A percentile compares a stretch with the other conserved stretches of the same genome.
These are phyloP conservation scores for Penicillium digitatum DNA, from an alignment of 2,329 filamentous ascomycete species.

Conservation along the genomic window DNA sequence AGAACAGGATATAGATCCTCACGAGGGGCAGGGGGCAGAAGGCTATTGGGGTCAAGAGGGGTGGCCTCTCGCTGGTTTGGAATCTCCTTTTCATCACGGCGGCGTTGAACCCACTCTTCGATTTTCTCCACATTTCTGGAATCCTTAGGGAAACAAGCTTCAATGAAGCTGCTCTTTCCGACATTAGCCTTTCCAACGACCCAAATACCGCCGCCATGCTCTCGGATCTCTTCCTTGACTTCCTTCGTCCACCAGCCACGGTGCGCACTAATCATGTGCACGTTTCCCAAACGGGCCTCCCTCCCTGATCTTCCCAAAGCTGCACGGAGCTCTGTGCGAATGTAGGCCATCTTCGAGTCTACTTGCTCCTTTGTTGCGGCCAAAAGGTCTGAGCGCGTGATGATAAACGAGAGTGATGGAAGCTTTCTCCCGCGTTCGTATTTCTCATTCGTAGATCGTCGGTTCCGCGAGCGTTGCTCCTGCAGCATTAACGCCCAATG, in stretches of 20 bases:
- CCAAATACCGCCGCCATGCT: constrained; percentile 82
- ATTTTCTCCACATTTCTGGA: constrained; percentile 46
- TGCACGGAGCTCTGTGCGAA: constrained; percentile 71
- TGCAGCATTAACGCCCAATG: constrained; percentile 66
- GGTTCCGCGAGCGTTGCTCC: constrained; percentile 72
- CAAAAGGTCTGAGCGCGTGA: constrained; percentile 82
- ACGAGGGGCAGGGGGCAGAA: constrained; percentile 71
- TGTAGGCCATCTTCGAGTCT: constrained; percentile 78
- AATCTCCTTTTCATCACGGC: constrained; percentile 20
- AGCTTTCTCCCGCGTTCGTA: constrained; percentile 66
- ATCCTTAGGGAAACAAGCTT: constrained; percentile 77
- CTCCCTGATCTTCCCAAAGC: constrained; percentile 65
- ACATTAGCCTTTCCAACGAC: constrained; percentile 98
- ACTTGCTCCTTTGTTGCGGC: constrained; percentile 80
- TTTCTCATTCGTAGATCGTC: constrained; percentile 64
- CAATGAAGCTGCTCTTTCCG: constrained; percentile 89
- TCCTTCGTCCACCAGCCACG: constrained; percentile 86
- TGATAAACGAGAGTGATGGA: constrained; percentile 83
- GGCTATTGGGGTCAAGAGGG: constrained; percentile 37
- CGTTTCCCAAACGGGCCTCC: constrained; percentile 78
- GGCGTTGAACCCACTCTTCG: constrained; percentile 33
- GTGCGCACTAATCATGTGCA: constrained; percentile 80
- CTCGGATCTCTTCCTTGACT: constrained; percentile 80
- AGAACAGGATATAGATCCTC: constrained; percentile 76
- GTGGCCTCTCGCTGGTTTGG: constrained; percentile 14